A percentile compares a stretch with the other conserved stretches of the same genome.
Conservation (phyloP, 495 filamentous ascomycete species). For the Lasiosphaeris hirsuta region DNA sequence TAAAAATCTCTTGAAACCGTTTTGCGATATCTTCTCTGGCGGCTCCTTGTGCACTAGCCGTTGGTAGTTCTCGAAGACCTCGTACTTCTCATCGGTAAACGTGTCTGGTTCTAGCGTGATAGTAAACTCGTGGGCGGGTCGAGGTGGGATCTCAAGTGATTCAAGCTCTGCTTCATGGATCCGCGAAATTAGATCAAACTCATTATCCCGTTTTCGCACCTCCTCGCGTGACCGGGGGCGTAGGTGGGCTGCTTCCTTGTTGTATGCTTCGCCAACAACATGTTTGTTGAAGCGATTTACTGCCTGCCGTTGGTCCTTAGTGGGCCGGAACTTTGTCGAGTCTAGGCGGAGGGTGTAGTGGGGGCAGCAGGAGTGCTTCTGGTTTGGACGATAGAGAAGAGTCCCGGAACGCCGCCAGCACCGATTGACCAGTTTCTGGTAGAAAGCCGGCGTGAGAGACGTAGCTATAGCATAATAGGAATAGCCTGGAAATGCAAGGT, state of each 20-base stretch:
- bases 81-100: conserved; percentile 85
- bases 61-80: conserved; percentile 85
- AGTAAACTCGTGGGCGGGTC: conserved; percentile 74
- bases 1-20: conserved; percentile 78
- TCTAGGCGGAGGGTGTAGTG: conserved; percentile 90
- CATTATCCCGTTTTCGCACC: conserved; percentile 65
- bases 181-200: conserved; percentile 68
- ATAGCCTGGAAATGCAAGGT: conserved; percentile 54
- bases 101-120: conserved; percentile 76
- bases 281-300: conserved; percentile 88
- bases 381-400: conserved; percentile 92
- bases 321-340: conserved; percentile 63
- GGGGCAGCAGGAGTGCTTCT: conserved; percentile 81
- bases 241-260: conserved; percentile 64
- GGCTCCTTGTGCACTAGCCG: conserved; percentile 72
- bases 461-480: conserved; percentile 76
- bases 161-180: conserved; percentile 66
- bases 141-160: conserved; percentile 52
- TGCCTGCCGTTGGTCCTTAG: conserved; percentile 79
- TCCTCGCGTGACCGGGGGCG: conserved; percentile 79
- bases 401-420: conserved; percentile 83
- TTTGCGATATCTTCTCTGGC: conserved; percentile 58
- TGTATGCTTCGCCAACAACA: conserved; percentile 76
- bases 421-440: conserved; percentile 77
- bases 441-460: conserved; percentile 65